Conservation (phyloP, 2,329 filamentous ascomycete genomes). For the Colletotrichum sp. region DNA sequence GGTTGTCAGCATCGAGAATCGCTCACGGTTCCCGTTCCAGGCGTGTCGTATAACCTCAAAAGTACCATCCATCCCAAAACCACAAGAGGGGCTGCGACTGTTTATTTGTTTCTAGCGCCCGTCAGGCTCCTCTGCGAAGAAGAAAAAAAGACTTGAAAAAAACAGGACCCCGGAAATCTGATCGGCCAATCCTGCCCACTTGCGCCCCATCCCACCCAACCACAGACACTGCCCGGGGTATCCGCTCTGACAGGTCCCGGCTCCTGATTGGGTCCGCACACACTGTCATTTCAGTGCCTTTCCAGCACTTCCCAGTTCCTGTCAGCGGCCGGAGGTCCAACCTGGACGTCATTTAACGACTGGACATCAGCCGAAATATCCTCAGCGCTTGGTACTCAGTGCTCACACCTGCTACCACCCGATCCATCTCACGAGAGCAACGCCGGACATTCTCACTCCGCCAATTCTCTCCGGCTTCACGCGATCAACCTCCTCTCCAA, state of each 20-base stretch:
- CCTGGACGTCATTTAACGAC: constrained; percentile 20
- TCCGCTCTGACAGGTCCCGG: constrained; percentile 20
- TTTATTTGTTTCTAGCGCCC: not conserved
- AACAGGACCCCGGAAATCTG: constrained; percentile 19
- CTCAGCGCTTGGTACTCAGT: not conserved
- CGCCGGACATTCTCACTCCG: not conserved
- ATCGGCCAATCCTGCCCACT: constrained; percentile 16
- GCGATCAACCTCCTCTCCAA: not conserved
- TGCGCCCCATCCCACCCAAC: constrained; percentile 15
- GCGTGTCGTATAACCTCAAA: not conserved
- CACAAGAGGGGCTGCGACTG: not conserved
- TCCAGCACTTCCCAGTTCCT: constrained; percentile 19
- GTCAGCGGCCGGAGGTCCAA: constrained; percentile 13
- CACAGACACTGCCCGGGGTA: constrained; percentile 18
- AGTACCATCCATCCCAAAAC: not conserved
- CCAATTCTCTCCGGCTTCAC: not conserved
- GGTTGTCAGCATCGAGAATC: not conserved
- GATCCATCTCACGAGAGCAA: not conserved
- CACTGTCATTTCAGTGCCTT: constrained; percentile 18
- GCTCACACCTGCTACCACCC: not conserved
- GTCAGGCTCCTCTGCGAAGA: not conserved
- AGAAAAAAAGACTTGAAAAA: not conserved
- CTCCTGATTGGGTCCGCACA: constrained; percentile 18
- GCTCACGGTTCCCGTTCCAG: not conserved
- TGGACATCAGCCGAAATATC: constrained; percentile 20